Percentiles rank a stretch among this genome's conserved stretches.
These are phyloP conservation scores for Parvularia atlantis DNA, from an alignment of 78 protist species.

Conservation along the genomic window DNA sequence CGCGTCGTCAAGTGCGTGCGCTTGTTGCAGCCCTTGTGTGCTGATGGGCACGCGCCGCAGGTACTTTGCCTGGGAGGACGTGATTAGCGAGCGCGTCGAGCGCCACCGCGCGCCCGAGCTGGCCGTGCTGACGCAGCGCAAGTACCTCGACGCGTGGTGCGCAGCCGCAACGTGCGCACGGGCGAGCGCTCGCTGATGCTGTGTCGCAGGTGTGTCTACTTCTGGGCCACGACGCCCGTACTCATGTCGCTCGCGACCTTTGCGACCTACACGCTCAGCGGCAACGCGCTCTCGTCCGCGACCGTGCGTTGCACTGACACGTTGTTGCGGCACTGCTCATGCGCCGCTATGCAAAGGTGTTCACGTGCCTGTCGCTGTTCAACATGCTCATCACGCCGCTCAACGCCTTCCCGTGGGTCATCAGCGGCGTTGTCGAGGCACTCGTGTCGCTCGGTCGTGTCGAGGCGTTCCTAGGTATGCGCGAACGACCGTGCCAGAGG, in stretches of 20 bases:
- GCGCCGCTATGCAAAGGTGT: not conserved
- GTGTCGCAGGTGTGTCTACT: too few species aligned
- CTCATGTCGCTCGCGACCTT: constrained; percentile 16
- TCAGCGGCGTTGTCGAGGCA: constrained; percentile 24
- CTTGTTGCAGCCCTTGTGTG: too few species aligned
- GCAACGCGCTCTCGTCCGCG: not conserved
- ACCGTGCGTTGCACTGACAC: too few species aligned
- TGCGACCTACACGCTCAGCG: not conserved
- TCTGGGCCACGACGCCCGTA: constrained; percentile 39
- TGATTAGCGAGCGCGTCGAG: too few species aligned
- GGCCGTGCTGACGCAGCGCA: not conserved
- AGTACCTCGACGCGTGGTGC: constrained; percentile 33
- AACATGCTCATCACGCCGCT: constrained; percentile 18
- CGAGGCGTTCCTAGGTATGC: not conserved
- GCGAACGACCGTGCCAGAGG: too few species aligned
- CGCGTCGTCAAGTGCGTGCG: constrained; percentile 11
- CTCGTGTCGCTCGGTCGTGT: constrained; percentile 5
- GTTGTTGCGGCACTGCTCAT: too few species aligned
- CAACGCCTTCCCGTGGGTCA: constrained; percentile 31
- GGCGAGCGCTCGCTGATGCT: too few species aligned
- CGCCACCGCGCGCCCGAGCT: not conserved
- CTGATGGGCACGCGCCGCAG: not conserved
- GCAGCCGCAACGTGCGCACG: too few species aligned
- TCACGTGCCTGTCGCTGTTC: constrained; percentile 23
- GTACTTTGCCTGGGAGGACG: not conserved